Conservation (phyloP, 2,329 filamentous ascomycete genomes). For the Cladosporium sp. region DNA sequence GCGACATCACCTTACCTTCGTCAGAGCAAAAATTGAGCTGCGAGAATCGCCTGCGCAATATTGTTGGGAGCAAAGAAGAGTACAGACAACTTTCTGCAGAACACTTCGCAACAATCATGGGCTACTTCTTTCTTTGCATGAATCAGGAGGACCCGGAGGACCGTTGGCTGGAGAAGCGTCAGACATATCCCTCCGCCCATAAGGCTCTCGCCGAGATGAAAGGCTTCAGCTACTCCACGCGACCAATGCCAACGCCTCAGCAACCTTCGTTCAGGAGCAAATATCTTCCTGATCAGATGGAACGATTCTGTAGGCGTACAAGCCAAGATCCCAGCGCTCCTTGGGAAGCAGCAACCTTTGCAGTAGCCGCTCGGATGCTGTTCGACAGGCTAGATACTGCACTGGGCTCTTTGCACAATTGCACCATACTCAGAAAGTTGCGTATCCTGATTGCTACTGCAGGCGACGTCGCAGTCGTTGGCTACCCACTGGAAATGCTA, state of each 20-base stretch:
- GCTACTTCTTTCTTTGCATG: slow-evolving; percentile 68
- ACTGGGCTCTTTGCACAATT: slow-evolving; percentile 79
- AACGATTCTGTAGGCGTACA: slow-evolving; percentile 70
- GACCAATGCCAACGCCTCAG: slow-evolving; percentile 67
- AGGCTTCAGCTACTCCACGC: slow-evolving; percentile 59
- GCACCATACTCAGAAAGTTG: slow-evolving; percentile 79
- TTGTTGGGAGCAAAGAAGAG: slow-evolving; percentile 58
- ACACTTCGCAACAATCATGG: slow-evolving; percentile 72
- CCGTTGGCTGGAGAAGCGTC: slow-evolving; percentile 36
- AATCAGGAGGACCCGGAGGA: slow-evolving; percentile 70
- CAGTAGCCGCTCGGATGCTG: slow-evolving; percentile 58
- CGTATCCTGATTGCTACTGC: slow-evolving; percentile 75
- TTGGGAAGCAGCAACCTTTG: slow-evolving; percentile 27
- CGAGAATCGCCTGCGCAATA: slow-evolving; percentile 62
- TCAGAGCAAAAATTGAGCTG: slow-evolving; percentile 41
- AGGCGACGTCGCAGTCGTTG: slow-evolving; percentile 64
- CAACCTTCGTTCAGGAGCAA: slow-evolving; percentile 82
- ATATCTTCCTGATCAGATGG: slow-evolving; percentile 68
- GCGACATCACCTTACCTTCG: slow-evolving; percentile 54
- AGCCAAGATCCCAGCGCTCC: slow-evolving; percentile 53
- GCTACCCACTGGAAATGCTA: slow-evolving; percentile 86
- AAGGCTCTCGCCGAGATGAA: slow-evolving; percentile 64
- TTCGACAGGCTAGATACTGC: slow-evolving; percentile 77
- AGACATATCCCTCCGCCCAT: slow-evolving; percentile 53
- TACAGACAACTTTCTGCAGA: slow-evolving; percentile 61